phyloP scores from a whole-genome alignment of 306 rosid genomes.

The Argentina anserina region DNA sequence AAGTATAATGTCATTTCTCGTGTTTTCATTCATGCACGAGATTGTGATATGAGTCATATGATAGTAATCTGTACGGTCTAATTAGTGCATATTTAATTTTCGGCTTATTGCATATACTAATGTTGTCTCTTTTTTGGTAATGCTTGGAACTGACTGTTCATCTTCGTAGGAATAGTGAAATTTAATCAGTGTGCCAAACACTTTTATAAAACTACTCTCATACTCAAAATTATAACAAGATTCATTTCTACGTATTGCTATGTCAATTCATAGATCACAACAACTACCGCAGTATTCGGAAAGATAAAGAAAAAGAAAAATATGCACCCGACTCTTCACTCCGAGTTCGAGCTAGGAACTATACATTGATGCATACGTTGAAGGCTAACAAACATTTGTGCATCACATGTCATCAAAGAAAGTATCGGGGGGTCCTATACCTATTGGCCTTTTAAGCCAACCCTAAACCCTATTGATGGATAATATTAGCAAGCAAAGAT shows the following conservation, averaged over 20 bases:
- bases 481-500: constrained; percentile 12
- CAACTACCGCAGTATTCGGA: not conserved
- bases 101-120: rapidly evolving
- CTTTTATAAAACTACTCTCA: too few species aligned
- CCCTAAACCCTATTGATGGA: constrained; percentile 35
- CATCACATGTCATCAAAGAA: constrained; percentile 62
- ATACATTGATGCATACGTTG: constrained; percentile 20
- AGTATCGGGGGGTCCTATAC: constrained; percentile 43
- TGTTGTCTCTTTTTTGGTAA: not conserved
- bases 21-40: not conserved
- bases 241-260: not conserved
- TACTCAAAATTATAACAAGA: too few species aligned
- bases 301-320: not conserved
- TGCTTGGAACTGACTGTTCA: not conserved
- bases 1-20: not conserved
- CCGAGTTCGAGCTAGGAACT: not conserved
- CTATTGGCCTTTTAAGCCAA: constrained; percentile 23
- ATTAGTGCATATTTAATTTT: not conserved
- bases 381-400: constrained; percentile 29
- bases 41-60: not conserved
- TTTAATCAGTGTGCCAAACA: not conserved
- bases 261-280: not conserved
- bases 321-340: not conserved
- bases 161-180: not conserved
- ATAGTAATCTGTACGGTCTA: not conserved